These are phyloP conservation scores for Tilletia indica DNA, from an alignment of 1,284 basidiomycete species.

Conservation along the genomic window DNA sequence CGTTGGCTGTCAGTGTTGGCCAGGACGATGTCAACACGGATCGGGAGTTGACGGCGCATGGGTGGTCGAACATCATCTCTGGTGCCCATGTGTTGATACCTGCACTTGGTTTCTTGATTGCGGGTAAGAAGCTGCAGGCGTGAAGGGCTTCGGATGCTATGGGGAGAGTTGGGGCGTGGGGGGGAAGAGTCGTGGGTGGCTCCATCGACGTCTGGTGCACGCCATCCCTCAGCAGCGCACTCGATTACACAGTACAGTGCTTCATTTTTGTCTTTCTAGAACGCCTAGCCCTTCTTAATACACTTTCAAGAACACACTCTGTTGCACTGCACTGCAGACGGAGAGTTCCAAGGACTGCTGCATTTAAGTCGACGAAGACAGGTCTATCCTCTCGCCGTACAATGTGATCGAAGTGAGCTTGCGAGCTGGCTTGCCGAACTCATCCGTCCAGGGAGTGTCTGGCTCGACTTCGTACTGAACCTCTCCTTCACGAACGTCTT, in stretches of 20 bases:
- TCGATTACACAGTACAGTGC: too few species aligned
- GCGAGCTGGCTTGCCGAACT: not conserved
- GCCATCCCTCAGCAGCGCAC: too few species aligned
- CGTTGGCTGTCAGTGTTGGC: conserved; percentile 86
- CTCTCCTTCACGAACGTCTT: conserved; percentile 17
- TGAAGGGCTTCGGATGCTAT: not conserved
- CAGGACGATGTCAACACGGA: conserved; percentile 88
- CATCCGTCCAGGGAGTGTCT: not conserved
- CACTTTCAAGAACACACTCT: too few species aligned
- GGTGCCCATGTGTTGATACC: conserved; percentile 58
- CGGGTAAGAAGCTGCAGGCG: conserved; percentile 4
- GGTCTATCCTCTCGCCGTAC: conserved; percentile 15
- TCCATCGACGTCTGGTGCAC: too few species aligned
- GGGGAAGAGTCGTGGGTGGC: too few species aligned
- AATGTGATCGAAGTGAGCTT: not conserved
- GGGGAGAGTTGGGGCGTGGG: too few species aligned
- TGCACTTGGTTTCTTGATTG: conserved; percentile 7
- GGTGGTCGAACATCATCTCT: conserved; percentile 81
- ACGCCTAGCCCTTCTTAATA: too few species aligned
- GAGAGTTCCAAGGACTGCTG: too few species aligned
- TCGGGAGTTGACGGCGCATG: conserved; percentile 87
- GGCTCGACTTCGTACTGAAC: conserved; percentile 19
- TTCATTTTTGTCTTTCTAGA: too few species aligned
- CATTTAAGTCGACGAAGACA: too few species aligned
- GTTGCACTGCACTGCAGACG: too few species aligned